Base-by-base conservation (phyloP, 2,329 filamentous ascomycete species). In the Zasmidium cellare region DNA sequence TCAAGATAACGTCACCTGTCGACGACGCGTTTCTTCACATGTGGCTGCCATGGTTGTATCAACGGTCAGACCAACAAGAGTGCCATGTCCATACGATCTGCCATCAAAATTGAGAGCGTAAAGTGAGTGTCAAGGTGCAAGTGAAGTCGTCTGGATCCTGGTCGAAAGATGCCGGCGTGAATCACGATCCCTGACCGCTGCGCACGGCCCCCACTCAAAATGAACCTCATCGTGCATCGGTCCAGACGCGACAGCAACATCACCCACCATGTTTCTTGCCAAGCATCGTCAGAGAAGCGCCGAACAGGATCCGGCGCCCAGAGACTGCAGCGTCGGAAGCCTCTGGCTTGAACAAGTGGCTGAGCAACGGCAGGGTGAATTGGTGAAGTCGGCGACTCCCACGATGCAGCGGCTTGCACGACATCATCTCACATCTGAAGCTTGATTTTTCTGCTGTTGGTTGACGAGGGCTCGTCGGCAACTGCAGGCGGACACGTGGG, bases 381-480 rank as follows among this genome's bases (percentile, higher is more conserved):
- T 3, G 35, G 35, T 41, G 35, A 41, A n/a, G 35, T 41, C 16
- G 35, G 16, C 12, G 16, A 41, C 16, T 9, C 11, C 35, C 35
- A 41, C 3, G 6, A 11, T 41, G 7, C 16, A 14, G 35, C 3
- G 16, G 7, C 12, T 18, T 14, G 35, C 3, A 9, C 35, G 35
- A 41, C 35, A 41, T 41, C 35, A 41, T 41, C 35, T 41, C 16
- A 41, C 35, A 41, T 9, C 12, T n/a, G 35, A 9, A 41, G 16
- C 35, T n/a, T 41, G 35, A n/a, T 41, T 14, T 41, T 41, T 6
- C 35, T 41, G 35, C 28, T 18, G 35, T 18, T 41, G 35, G n/a
- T 41, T 14, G 35, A 41, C 16, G 83, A 87, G 18, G 58, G 58
- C 48, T 56, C 56, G 24, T 58, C 45, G 45, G 57, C 59, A n/a